Base-by-base conservation (phyloP, 2,329 filamentous ascomycete genomes). In the Hymenoscyphus linearis region DNA sequence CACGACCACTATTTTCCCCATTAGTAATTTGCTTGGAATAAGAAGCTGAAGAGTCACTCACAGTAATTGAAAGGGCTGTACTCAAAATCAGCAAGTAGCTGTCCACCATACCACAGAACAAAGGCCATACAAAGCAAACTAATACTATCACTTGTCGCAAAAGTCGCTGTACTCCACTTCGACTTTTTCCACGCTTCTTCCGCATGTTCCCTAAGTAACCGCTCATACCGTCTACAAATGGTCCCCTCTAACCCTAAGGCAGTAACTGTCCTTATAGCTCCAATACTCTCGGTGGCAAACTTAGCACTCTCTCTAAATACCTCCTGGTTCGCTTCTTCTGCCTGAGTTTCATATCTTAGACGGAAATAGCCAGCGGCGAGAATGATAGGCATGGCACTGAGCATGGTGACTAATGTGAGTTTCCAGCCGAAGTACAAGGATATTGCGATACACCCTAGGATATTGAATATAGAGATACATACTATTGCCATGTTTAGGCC, bases 361-460 rank as follows among this genome's bases (percentile, higher is more conserved):
- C 82, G 76, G 63, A 79, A 71, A 60, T 78, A 83, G 1, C 67
- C 66, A 10, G 80, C 78, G 3, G 74, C 67, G 7, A 83, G 74
- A 6, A 82, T 77, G 14, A 79, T 72, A 1, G 81, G 82, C 56
- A 82, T 70, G 0, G 77, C 76, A 2, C 87, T 82, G 66, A 83
- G 87, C 16, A 85, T 75, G 0, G 83, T 81, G 0, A 92, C 85
- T 0, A 91, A 75, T 0, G 86, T 84, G 12, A 93, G 78, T 71
- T 91, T 91, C 89, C 89, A 92, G 1, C 86, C 86, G 69, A 87
- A 90, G 6, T 80, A 78, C 66, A 89, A 90, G 1, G 87, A 80
- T 58, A 92, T 87, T 52, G 80, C 75, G 16, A 90, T 74, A 3
- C 82, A 83, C 0, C 87, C 88, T 6, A 84, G 68, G 6, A 92